Conservation (phyloP, 345 rosid species). For the Eucalyptus tenuipes region DNA sequence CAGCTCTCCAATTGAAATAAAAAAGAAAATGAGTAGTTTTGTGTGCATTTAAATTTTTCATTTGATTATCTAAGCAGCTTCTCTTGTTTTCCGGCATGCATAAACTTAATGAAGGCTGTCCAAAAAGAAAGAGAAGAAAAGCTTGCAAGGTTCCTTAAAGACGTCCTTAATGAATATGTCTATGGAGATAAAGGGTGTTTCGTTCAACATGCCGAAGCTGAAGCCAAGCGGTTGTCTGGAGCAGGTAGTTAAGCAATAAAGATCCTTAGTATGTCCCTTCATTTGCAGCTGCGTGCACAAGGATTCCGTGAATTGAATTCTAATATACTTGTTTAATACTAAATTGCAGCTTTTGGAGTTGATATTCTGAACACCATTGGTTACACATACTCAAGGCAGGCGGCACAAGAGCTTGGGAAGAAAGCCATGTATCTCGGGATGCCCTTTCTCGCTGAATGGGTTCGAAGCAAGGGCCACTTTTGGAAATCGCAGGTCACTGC, state of each 20-base stretch:
- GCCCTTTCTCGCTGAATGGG: conserved; percentile 65
- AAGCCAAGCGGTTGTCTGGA: conserved; percentile 43
- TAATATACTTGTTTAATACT: neutral
- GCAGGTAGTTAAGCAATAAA: conserved; percentile 16
- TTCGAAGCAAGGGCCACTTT: conserved; percentile 57
- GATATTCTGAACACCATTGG: conserved; percentile 51
- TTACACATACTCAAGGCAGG: conserved; percentile 49
- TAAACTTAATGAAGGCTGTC: conserved; percentile 25
- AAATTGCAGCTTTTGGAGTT: conserved; percentile 39
- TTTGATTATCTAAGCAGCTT: neutral
- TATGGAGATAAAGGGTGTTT: conserved; percentile 49
- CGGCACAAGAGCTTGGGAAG: conserved; percentile 65
- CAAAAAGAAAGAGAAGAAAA: conserved; percentile 73
- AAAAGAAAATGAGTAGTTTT: neutral
- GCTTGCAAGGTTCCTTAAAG: conserved; percentile 39
- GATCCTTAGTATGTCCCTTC: neutral
- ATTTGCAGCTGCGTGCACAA: neutral
- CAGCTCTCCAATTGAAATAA: neutral
- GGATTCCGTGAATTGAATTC: neutral
- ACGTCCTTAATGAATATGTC: conserved; percentile 41
- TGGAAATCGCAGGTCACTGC: conserved; percentile 74
- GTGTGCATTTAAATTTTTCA: neutral
- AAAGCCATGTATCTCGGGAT: conserved; percentile 59
- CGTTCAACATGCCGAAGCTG: conserved; percentile 34
- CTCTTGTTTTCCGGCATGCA: neutral